Evolutionary conservation across 2,329 filamentous ascomycete genomes (phyloP).

Genomic region (Polychaeton citri): DNA sequence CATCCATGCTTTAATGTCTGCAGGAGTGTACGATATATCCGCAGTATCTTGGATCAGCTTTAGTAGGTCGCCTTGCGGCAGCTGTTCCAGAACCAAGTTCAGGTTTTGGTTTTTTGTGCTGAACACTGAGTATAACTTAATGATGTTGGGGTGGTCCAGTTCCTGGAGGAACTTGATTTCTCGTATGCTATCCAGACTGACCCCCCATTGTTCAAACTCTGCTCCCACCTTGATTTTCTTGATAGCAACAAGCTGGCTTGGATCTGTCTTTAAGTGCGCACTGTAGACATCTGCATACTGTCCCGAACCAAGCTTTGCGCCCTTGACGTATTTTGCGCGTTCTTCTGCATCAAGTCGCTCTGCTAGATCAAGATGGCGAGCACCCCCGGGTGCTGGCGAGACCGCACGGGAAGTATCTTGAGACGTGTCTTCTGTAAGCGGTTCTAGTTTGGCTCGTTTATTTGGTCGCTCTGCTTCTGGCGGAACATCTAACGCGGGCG

Average conservation of each 20-base stretch:
- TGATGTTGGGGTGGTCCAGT: slow-evolving; percentile 88
- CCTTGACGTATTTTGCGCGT: slow-evolving; percentile 82
- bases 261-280: slow-evolving; percentile 62
- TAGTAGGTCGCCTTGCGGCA: slow-evolving; percentile 88
- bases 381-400: slow-evolving; percentile 3
- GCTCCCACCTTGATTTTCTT: slow-evolving; percentile 84
- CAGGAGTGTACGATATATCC: slow-evolving; percentile 64
- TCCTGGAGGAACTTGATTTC: slow-evolving; percentile 95
- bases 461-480: slow-evolving; percentile 14
- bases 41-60: slow-evolving; percentile 81
- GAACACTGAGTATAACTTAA: slow-evolving; percentile 83
- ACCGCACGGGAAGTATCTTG: slow-evolving; percentile 4
- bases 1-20: slow-evolving; percentile 98
- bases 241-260: slow-evolving; percentile 68
- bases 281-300: slow-evolving; percentile 95
- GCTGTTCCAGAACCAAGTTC: slow-evolving; percentile 85
- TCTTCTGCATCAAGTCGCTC: slow-evolving; percentile 36
- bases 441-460: slow-evolving; percentile 16
- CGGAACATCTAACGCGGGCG: slow-evolving; percentile 18
- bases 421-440: slow-evolving; percentile 3
- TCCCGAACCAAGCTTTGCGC: slow-evolving; percentile 85
- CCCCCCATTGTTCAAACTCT: slow-evolving; percentile 69
- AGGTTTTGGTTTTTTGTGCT: slow-evolving; percentile 93
- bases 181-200: slow-evolving; percentile 86
- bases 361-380: slow-evolving; percentile 24